Evolutionary conservation across 768 basidiomycete species (phyloP).

Genomic region (Pulveroboletus sp.): DNA sequence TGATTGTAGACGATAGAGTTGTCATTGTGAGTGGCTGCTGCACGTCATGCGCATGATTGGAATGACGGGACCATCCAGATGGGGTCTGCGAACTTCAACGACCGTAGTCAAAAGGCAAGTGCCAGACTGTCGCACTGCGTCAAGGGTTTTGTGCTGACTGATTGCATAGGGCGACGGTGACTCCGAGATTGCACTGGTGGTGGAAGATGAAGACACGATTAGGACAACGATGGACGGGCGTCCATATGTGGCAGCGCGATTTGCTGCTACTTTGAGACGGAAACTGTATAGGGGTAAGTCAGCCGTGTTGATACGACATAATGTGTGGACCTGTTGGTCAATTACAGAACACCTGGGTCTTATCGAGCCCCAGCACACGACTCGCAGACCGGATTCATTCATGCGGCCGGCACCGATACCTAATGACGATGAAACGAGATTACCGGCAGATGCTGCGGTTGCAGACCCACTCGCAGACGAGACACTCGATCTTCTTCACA

Average conservation of each 20-base stretch:
- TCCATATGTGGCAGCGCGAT: slow-evolving; percentile 65
- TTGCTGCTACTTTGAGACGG: slow-evolving; percentile 80
- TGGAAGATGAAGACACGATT: slow-evolving; percentile 83
- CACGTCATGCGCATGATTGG: not conserved
- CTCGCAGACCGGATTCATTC: slow-evolving; percentile 40
- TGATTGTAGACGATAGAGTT: slow-evolving; percentile 90
- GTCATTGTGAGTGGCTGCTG: slow-evolving; percentile 63
- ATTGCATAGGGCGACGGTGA: slow-evolving; percentile 75
- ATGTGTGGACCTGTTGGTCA: slow-evolving; percentile 2
- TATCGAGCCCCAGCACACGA: slow-evolving; percentile 63
- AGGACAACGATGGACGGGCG: slow-evolving; percentile 73
- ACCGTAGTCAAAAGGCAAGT: slow-evolving; percentile 71
- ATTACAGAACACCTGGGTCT: slow-evolving; percentile 80
- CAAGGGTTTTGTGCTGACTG: slow-evolving; percentile 4
- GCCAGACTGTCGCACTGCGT: not conserved
- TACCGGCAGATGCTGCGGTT: slow-evolving; percentile 58
- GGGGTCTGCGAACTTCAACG: slow-evolving; percentile 92
- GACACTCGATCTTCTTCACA: slow-evolving; percentile 55
- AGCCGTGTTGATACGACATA: not conserved
- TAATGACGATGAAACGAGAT: slow-evolving; percentile 61
- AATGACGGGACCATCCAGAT: slow-evolving; percentile 43
- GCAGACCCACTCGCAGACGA: slow-evolving; percentile 73
- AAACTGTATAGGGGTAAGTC: slow-evolving; percentile 72
- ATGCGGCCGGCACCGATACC: slow-evolving; percentile 78
- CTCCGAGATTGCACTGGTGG: slow-evolving; percentile 89